Conservation (phyloP, 768 basidiomycete genomes). For the Phaffia australis region DNA sequence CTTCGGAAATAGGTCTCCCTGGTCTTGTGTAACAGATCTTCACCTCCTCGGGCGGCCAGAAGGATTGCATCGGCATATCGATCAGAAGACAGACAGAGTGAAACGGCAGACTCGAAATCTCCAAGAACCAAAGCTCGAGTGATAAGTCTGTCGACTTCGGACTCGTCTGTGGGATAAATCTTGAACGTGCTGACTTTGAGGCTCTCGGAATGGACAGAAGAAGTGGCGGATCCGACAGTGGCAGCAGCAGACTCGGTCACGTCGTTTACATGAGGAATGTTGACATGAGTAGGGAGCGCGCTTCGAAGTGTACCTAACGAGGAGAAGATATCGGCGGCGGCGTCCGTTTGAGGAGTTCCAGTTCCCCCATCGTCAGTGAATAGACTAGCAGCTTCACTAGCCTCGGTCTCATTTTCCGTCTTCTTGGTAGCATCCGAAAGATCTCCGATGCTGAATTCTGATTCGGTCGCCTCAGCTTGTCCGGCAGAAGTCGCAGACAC, state of each 20-base stretch:
- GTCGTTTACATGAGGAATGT: slow-evolving; percentile 69
- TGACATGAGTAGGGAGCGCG: slow-evolving; percentile 43
- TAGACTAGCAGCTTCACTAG: slow-evolving; percentile 48
- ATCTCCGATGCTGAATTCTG: slow-evolving; percentile 16
- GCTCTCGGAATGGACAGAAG: slow-evolving; percentile 58
- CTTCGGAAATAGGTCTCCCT: slow-evolving; percentile 90
- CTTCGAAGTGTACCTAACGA: slow-evolving; percentile 52
- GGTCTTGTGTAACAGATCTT: slow-evolving; percentile 71
- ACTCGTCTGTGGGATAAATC: slow-evolving; percentile 79
- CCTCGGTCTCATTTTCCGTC: slow-evolving; percentile 33
- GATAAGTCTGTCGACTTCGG: slow-evolving; percentile 72
- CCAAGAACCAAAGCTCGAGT: slow-evolving; percentile 90
- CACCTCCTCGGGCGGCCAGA: slow-evolving; percentile 80
- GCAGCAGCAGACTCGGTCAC: slow-evolving; percentile 83
- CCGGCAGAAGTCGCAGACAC: slow-evolving; percentile 13
- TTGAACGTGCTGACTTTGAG: slow-evolving; percentile 73
- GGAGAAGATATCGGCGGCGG: slow-evolving; percentile 79
- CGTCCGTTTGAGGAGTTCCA: slow-evolving; percentile 55
- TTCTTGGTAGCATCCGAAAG: slow-evolving; percentile 15
- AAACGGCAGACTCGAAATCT: slow-evolving; percentile 88
- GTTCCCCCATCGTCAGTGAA: slow-evolving; percentile 66
- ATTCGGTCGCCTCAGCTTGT: slow-evolving; percentile 5
- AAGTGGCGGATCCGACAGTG: slow-evolving; percentile 81
- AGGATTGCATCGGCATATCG: slow-evolving; percentile 91
- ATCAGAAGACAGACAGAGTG: slow-evolving; percentile 75